Conservation (phyloP, 1,139 yeast species). For the Kodamaea suecica region DNA sequence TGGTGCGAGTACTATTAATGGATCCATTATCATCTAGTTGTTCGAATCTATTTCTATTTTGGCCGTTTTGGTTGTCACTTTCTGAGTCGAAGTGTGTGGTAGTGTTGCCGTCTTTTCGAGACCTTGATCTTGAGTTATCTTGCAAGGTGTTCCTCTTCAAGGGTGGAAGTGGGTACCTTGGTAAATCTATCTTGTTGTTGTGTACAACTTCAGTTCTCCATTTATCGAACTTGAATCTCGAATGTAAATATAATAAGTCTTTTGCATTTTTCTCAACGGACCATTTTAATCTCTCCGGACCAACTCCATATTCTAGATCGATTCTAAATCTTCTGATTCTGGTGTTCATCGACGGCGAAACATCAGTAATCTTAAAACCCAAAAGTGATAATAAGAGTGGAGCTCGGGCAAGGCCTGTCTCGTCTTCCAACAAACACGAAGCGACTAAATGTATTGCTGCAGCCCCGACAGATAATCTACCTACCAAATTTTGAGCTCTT, state of each 20-base stretch:
- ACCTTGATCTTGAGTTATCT: not conserved
- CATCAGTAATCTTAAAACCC: slow-evolving; percentile 60
- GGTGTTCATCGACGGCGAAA: slow-evolving; percentile 38
- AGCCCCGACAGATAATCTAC: slow-evolving; percentile 65
- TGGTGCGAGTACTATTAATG: slow-evolving; percentile 18
- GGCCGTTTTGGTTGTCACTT: not conserved
- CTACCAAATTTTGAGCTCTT: slow-evolving; percentile 63
- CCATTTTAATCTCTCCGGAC: slow-evolving; percentile 79
- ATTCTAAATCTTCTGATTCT: slow-evolving; percentile 58
- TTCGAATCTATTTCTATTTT: slow-evolving; percentile 10
- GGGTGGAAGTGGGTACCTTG: slow-evolving; percentile 39
- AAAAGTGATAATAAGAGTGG: slow-evolving; percentile 76
- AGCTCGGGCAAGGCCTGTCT: slow-evolving; percentile 71
- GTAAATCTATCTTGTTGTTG: slow-evolving; percentile 33
- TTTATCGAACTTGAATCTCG: slow-evolving; percentile 54
- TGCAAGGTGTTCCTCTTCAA: slow-evolving; percentile 12
- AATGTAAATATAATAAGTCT: slow-evolving; percentile 69
- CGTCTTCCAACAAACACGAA: slow-evolving; percentile 73
- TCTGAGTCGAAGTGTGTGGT: slow-evolving; percentile 1
- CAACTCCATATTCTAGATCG: slow-evolving; percentile 86
- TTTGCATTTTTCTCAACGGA: slow-evolving; percentile 66
- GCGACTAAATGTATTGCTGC: slow-evolving; percentile 80
- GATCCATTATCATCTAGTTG: slow-evolving; percentile 17
- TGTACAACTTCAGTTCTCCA: slow-evolving; percentile 37
- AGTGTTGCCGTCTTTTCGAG: not conserved